Percentiles rank a stretch among this genome's conserved stretches.
phyloP scores from a whole-genome alignment of 169 alveolate genomes.

The Babesia bigemina region DNA sequence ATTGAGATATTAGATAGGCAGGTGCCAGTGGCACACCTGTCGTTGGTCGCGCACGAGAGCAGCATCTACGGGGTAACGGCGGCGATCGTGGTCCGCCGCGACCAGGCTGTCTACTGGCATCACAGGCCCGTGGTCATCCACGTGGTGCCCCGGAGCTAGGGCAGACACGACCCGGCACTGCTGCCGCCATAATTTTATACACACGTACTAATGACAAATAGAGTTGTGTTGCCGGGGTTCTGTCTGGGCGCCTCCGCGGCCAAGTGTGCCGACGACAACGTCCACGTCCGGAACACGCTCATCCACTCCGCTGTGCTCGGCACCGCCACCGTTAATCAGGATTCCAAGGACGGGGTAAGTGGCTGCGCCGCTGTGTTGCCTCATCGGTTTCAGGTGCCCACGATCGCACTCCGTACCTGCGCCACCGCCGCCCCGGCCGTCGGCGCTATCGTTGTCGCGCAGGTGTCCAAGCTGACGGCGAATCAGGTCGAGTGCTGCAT shows the following conservation, averaged over 20 bases:
- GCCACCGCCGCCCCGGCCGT: constrained; percentile 34
- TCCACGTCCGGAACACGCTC: constrained; percentile 33
- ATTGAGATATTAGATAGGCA: background rate
- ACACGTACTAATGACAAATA: constrained; percentile 4
- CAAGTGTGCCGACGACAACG: constrained; percentile 23
- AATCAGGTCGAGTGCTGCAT: constrained; percentile 64
- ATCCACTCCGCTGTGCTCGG: constrained; percentile 55
- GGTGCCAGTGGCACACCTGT: constrained; percentile 17
- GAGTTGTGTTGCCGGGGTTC: constrained; percentile 47
- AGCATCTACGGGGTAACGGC: constrained; percentile 32
- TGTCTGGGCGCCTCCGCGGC: constrained; percentile 29
- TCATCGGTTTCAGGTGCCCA: background rate
- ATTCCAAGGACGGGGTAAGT: background rate
- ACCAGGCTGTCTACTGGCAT: constrained; percentile 36
- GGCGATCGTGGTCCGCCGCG: constrained; percentile 18
- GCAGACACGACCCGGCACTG: background rate
- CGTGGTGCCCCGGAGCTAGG: constrained; percentile 15
- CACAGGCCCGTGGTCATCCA: constrained; percentile 24
- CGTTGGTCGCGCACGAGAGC: constrained; percentile 11
- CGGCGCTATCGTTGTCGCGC: constrained; percentile 65
- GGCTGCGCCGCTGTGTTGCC: background rate
- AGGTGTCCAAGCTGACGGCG: constrained; percentile 19
- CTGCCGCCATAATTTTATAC: background rate
- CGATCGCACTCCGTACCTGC: background rate
- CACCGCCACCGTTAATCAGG: background rate